phyloP scores from a whole-genome alignment of 495 filamentous ascomycete species.

The Staphylotrichum longicolle region DNA sequence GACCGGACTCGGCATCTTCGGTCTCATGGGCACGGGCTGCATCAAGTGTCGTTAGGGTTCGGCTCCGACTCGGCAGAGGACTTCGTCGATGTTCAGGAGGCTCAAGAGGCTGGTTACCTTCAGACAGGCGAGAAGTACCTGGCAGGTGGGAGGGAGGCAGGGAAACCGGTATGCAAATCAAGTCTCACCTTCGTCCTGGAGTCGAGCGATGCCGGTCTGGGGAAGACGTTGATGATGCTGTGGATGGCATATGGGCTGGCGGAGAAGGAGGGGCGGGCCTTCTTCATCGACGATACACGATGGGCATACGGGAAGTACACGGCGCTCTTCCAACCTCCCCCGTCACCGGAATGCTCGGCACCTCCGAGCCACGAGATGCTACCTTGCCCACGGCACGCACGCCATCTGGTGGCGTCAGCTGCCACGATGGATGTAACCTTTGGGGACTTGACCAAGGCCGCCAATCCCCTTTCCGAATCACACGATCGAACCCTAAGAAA shows the following conservation, averaged over 20 bases:
- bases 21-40: conserved; percentile 37
- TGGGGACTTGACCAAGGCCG: conserved; percentile 54
- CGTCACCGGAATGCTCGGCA: conserved; percentile 54
- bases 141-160: conserved; percentile 28
- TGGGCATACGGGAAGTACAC: conserved; percentile 74
- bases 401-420: conserved; percentile 67
- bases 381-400: conserved; percentile 67
- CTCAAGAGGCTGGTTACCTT: conserved; percentile 56
- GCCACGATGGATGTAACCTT: conserved; percentile 57
- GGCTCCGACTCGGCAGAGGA: conserved; percentile 59
- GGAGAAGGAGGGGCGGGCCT: conserved; percentile 62
- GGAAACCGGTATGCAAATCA: conserved; percentile 56
- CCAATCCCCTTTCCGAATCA: conserved; percentile 46
- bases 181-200: conserved; percentile 71
- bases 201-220: conserved; percentile 63
- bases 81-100: conserved; percentile 67
- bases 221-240: conserved; percentile 64
- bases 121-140: neutral
- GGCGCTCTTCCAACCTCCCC: conserved; percentile 62
- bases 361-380: conserved; percentile 63
- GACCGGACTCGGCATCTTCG: conserved; percentile 48
- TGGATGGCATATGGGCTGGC: conserved; percentile 78
- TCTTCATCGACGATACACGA: conserved; percentile 72
- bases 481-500: conserved; percentile 34
- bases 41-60: conserved; percentile 49